Evolutionary conservation across 2,329 filamentous ascomycete species (phyloP).

Genomic region (Talaromyces sp.): DNA sequence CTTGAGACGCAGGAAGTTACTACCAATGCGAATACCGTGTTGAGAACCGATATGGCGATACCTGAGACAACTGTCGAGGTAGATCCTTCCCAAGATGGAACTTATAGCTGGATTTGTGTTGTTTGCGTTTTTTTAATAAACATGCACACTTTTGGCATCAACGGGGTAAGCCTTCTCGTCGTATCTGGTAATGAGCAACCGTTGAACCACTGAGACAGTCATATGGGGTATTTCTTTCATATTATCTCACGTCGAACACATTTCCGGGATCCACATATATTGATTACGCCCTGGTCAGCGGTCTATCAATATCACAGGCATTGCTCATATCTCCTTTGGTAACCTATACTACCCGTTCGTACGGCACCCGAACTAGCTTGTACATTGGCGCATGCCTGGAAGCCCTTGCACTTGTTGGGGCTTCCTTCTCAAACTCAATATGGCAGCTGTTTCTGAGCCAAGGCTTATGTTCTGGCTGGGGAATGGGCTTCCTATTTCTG

Average conservation of each 20-base stretch:
- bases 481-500: conserved; percentile 62
- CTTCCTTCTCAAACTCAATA: conserved; percentile 49
- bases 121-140: conserved; percentile 57
- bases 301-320: conserved; percentile 56
- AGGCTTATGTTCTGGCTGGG: conserved; percentile 60
- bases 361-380: conserved; percentile 53
- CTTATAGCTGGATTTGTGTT: conserved; percentile 61
- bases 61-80: background rate
- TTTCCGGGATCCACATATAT: conserved; percentile 55
- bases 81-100: conserved; percentile 48
- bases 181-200: background rate
- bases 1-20: background rate
- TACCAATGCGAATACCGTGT: background rate
- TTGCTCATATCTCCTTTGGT: conserved; percentile 57
- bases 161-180: conserved; percentile 48
- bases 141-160: conserved; percentile 71
- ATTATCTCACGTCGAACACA: conserved; percentile 54
- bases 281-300: conserved; percentile 59
- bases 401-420: conserved; percentile 51
- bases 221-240: conserved; percentile 58
- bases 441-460: conserved; percentile 62
- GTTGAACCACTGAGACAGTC: conserved; percentile 26
- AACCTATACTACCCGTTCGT: conserved; percentile 51
- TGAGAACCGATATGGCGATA: background rate
- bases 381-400: conserved; percentile 56